Evolutionary conservation across 2,329 filamentous ascomycete genomes (phyloP), one percentile per base, ranked within the genome.

Genomic region (Beauveria sp.): DNA sequence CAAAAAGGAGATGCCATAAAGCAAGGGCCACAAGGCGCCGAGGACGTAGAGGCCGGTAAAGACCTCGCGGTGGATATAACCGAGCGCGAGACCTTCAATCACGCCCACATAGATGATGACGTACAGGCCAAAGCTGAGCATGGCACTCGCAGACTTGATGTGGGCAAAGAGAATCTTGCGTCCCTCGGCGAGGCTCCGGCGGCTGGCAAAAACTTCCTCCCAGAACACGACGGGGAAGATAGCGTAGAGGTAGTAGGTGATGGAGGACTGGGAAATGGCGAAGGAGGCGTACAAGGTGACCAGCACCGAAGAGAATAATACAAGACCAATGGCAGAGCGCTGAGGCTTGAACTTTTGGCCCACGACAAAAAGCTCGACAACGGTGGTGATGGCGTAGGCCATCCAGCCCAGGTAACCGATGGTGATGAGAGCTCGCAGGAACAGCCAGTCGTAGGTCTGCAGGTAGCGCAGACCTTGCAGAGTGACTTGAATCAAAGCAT

Each of bases 381-480:
- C 92, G 0, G 89, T 96, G 0, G 91, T 95, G 56, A 96, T 79
- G 2, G 93, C 91, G 74, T 93, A 99, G 1, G 89, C 88, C 70
- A 98, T 96, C 93, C 93, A 99, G 22, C 95, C 95, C 8, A 98
- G 77, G 70, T 98, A 99, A 20, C 95, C 95, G 14, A 89, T 72
- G 2, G 95, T 97, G 63, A 99, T 89, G 55, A 99, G 80, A 2
- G 91, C 89, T 64, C 95, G 84, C 42, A 99, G 78, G 75, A 99
- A 99, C 2, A 99, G 81, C 95, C 95, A 99, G 76, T 99, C 95
- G 69, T 99, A 99, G 0, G 93, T 99, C 74, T 99, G 95, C 28
- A 99, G 82, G 72, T 99, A 99, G 56, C 95, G 85, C 64, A 99
- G 78, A 8, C 95, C 95, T 64, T 91, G 84, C 1, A 99, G 81